phyloP scores from a whole-genome alignment of 2,329 filamentous ascomycete species.

The Xylaria sp. region DNA sequence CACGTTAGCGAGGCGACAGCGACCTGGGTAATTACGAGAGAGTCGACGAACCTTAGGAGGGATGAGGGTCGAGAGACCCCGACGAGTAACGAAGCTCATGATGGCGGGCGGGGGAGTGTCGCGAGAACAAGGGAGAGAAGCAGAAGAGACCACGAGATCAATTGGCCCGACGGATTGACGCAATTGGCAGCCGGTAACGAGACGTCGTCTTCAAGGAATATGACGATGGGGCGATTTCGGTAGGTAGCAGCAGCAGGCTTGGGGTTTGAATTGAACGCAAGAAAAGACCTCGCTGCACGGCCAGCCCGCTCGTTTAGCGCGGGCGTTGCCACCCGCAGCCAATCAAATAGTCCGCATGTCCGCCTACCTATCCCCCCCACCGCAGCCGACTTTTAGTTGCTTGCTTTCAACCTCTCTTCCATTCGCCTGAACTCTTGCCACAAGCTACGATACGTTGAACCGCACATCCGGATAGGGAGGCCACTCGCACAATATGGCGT shows the following conservation, averaged over 20 bases:
- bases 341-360: conserved; percentile 47
- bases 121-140: conserved; percentile 25
- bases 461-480: conserved; percentile 1
- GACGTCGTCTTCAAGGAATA: conserved; percentile 21
- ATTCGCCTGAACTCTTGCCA: background rate
- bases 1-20: conserved; percentile 27
- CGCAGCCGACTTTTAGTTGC: background rate
- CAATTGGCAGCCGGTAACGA: conserved; percentile 34
- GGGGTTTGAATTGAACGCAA: conserved; percentile 30
- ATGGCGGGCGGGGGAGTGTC: conserved; percentile 49
- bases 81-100: conserved; percentile 92
- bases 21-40: background rate
- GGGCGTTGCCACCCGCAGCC: conserved; percentile 44
- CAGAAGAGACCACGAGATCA: conserved; percentile 37
- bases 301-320: conserved; percentile 44
- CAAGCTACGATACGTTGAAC: conserved; percentile 15
- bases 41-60: conserved; percentile 80
- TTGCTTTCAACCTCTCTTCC: background rate
- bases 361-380: conserved; percentile 37
- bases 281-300: conserved; percentile 52
- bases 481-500: conserved; percentile 59
- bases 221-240: conserved; percentile 20
- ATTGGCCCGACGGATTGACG: conserved; percentile 38
- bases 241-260: conserved; percentile 23
- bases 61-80: conserved; percentile 96